A percentile compares a stretch with the other conserved stretches of the same genome.
Evolutionary conservation across 495 filamentous ascomycete species (phyloP).

Genomic region (Trichoderma erinaceum): DNA sequence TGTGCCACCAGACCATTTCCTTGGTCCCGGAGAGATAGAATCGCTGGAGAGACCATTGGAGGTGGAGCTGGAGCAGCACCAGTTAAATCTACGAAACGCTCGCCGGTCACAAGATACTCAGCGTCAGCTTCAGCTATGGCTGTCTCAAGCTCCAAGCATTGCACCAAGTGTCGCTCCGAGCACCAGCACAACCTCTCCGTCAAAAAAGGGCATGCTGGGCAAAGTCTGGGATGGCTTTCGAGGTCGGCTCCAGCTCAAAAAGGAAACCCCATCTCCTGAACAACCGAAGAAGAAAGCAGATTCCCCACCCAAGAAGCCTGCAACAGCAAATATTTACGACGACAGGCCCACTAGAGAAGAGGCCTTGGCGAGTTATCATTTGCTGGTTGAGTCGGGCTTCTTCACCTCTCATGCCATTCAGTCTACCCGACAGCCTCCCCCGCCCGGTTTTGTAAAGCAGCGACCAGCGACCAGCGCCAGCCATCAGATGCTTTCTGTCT

Average conservation of each 20-base stretch:
- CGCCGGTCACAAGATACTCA: conserved; percentile 8
- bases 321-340: background rate
- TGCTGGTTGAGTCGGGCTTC: conserved; percentile 41
- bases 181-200: background rate
- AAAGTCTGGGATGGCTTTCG: conserved; percentile 16
- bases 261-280: conserved; percentile 1
- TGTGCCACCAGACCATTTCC: conserved; percentile 57
- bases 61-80: conserved; percentile 17
- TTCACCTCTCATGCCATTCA: conserved; percentile 44
- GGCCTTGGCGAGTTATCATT: conserved; percentile 39
- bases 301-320: conserved; percentile 15
- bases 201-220: conserved; percentile 13
- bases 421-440: conserved; percentile 36
- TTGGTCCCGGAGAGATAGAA: conserved; percentile 41
- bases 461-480: conserved; percentile 19
- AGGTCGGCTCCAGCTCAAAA: conserved; percentile 11
- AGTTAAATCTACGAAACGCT: background rate
- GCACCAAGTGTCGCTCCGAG: background rate
- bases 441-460: background rate
- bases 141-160: background rate
- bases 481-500: background rate
- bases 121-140: conserved; percentile 1
- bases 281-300: conserved; percentile 21
- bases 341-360: conserved; percentile 40
- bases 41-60: conserved; percentile 35